Conservation (phyloP, 1,139 yeast species). For the Magnusiomyces ingens region DNA sequence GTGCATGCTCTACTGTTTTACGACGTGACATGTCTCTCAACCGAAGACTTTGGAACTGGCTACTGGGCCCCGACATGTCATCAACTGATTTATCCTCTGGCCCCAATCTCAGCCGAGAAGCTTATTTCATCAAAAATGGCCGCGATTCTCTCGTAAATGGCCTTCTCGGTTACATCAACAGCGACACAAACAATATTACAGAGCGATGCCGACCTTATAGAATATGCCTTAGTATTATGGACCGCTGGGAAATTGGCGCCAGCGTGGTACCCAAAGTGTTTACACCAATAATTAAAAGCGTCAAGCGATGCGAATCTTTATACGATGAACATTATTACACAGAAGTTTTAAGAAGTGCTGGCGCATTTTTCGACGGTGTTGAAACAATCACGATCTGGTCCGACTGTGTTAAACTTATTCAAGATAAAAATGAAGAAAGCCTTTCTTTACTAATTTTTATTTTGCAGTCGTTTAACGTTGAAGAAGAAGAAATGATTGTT, state of each 20-base stretch:
- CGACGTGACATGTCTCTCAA: constrained; percentile 90
- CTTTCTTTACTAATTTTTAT: constrained; percentile 47
- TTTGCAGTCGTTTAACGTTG: constrained; percentile 58
- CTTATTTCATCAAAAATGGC: constrained; percentile 58
- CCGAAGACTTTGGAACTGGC: constrained; percentile 87
- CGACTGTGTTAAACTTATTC: constrained; percentile 43
- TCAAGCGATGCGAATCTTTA: constrained; percentile 19
- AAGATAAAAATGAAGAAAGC: constrained; percentile 14
- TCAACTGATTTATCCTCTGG: constrained; percentile 14
- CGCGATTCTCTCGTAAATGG: constrained; percentile 46
- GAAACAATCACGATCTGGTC: constrained; percentile 78
- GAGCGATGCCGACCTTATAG: constrained; percentile 48
- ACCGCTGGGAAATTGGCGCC: constrained; percentile 89
- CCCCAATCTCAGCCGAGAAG: constrained; percentile 30
- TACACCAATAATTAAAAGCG: constrained; percentile 48
- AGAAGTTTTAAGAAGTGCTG: constrained; percentile 52
- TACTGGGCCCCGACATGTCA: constrained; percentile 60
- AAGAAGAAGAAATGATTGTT: constrained; percentile 79
- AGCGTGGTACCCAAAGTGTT: constrained; percentile 63
- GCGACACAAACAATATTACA: constrained; percentile 28
- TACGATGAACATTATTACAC: constrained; percentile 20
- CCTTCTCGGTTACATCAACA: constrained; percentile 43
- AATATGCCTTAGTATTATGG: constrained; percentile 68
- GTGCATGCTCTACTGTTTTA: constrained; percentile 62
- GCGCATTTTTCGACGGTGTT: constrained; percentile 73